phyloP scores from a whole-genome alignment of 2,329 filamentous ascomycete genomes.

The Fusarium anthophilum region DNA sequence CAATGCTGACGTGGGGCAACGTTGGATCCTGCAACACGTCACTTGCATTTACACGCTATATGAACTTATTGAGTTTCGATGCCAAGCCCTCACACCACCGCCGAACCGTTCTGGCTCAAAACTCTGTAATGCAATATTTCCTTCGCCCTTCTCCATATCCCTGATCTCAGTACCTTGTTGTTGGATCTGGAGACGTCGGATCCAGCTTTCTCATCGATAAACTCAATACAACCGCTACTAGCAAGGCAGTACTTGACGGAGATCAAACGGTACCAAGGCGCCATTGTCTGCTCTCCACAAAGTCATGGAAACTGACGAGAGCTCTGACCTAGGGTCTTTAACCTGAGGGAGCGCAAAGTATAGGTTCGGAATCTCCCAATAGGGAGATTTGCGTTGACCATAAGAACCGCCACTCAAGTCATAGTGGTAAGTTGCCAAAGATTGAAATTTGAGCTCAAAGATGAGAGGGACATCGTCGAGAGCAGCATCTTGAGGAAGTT shows the following conservation, averaged over 20 bases:
- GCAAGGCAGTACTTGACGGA: background rate
- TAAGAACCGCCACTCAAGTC: background rate
- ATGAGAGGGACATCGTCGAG: background rate
- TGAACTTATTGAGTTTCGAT: background rate
- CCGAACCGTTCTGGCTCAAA: background rate
- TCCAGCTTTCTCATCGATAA: background rate
- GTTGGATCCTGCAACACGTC: background rate
- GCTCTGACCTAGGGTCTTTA: background rate
- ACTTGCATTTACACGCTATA: background rate
- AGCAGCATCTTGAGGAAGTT: background rate
- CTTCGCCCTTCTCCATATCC: background rate
- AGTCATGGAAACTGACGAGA: background rate
- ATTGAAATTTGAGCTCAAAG: background rate
- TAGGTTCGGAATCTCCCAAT: background rate
- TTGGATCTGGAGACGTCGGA: rapidly evolving
- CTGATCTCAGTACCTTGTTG: background rate
- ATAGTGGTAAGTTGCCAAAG: background rate
- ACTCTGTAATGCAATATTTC: too few relatives aligned
- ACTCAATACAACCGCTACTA: background rate
- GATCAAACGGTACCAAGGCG: background rate
- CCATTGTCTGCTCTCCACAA: background rate
- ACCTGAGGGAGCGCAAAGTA: background rate
- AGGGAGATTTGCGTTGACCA: background rate
- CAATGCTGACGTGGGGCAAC: background rate
- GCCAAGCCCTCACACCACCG: background rate